Evolutionary conservation across 2,329 filamentous ascomycete species (phyloP), one percentile per base, ranked within the genome.

Genomic region (Camillea tinctor): DNA sequence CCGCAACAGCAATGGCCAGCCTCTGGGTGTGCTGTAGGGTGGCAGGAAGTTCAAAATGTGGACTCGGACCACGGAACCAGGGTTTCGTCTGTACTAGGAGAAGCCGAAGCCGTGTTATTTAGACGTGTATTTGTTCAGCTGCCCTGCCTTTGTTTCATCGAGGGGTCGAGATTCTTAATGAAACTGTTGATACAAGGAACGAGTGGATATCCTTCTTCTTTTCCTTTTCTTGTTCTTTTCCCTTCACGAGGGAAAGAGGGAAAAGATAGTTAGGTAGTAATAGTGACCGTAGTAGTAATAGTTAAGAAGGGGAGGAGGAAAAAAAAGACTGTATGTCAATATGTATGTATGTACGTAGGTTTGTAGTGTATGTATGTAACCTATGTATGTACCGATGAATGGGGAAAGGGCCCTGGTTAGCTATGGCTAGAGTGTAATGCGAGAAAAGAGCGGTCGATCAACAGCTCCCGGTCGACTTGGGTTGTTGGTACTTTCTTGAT

Each of bases 101-200:
- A 44, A 44, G 36, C 36, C 36, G 15, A n/a, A 44, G 36, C 6
- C 11, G 2, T 44, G 36, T n/a, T 44, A 21, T 49, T n/a, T 48
- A 20, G 24, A 44, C 19, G 54, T 17, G 30, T 23, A 48, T 48
- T 20, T 30, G 52, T 57, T 63, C 56, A 56, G 49, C 60, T 59
- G 55, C 56, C 65, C 63, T 64, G 60, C 66, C 57, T 64, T 64
- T 61, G 65, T 69, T 66, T 66, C 65, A 66, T 63, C 60, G 57
- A 64, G 66, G 64, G 65, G 66, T 61, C 56, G 59, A 64, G 58
- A 58, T 66, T 59, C 59, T 64, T 60, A 58, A 62, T 62, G 59
- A 68, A 62, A 65, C 57, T 50, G 30, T 30, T 50, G 19, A 21
- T 20, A 63, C 58, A 61, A 52, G 52, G 36, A 56, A 52, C 36